A percentile compares a stretch with the other conserved stretches of the same genome.
Conservation (phyloP, 2,329 filamentous ascomycete species). For the Fusarium tupiense region DNA sequence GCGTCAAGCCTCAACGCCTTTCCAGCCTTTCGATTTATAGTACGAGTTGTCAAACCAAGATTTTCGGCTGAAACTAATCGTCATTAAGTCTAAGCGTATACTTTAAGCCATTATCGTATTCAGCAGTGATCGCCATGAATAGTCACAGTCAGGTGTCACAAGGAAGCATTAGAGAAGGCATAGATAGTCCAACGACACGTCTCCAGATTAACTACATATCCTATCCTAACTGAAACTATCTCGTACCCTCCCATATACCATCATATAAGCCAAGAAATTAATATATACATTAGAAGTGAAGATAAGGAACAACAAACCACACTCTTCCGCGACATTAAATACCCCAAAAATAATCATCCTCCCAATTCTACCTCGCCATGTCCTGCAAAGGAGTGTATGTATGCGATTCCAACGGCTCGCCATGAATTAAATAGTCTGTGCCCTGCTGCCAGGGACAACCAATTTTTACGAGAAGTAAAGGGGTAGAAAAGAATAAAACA, state of each 20-base stretch:
- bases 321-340: constrained; percentile 26
- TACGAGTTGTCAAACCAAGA: neutral
- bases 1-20: neutral
- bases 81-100: neutral
- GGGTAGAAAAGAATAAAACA: constrained; percentile 11
- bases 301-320: constrained; percentile 2
- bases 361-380: constrained; percentile 9
- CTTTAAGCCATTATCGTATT: neutral
- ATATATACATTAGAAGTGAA: constrained; percentile 35
- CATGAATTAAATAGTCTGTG: constrained; percentile 28
- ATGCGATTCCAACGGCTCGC: constrained; percentile 4
- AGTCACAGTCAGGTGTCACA: neutral
- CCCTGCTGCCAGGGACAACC: constrained; percentile 8
- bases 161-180: neutral
- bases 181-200: constrained; percentile 6
- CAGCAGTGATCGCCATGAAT: neutral
- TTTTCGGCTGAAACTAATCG: neutral
- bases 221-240: constrained; percentile 5
- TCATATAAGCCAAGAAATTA: neutral
- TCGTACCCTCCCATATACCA: neutral
- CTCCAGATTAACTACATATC: constrained; percentile 36
- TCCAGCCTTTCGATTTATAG: neutral
- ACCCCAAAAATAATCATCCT: neutral
- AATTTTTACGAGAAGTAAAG: constrained; percentile 22
- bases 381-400: constrained; percentile 26